A percentile compares a stretch with the other conserved stretches of the same genome.
phyloP scores from a whole-genome alignment of 345 rosid species.

The Gossypium sturtianum region DNA sequence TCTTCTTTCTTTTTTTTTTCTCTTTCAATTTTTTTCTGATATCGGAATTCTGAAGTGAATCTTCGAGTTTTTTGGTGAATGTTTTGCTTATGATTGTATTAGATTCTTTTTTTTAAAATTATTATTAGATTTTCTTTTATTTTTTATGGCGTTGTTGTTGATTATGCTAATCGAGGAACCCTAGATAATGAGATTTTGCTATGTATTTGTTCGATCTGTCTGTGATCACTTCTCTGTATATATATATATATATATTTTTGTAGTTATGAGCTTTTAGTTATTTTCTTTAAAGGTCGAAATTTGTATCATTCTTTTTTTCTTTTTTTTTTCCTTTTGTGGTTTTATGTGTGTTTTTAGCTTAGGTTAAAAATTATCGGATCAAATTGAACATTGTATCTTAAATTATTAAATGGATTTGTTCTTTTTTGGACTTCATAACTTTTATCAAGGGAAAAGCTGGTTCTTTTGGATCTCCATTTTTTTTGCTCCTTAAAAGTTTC shows the following conservation, averaged over 20 bases:
- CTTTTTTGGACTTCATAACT: constrained; percentile 12
- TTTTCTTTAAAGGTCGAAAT: not conserved
- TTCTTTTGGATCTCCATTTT: not conserved
- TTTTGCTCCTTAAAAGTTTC: not conserved
- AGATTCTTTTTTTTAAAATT: not conserved
- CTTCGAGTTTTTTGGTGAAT: not conserved
- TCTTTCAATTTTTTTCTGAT: not conserved
- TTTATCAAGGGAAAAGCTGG: not conserved
- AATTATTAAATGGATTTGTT: not conserved
- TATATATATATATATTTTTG: too few relatives aligned
- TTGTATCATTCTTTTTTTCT: not conserved
- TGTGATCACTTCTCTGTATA: constrained; percentile 2
- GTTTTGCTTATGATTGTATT: too few relatives aligned
- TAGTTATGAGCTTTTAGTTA: not conserved
- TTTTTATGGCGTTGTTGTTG: not conserved
- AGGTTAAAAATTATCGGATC: not conserved
- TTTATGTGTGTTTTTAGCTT: constrained; percentile 14
- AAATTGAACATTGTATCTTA: not conserved
- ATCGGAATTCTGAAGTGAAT: not conserved
- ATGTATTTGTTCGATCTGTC: constrained; percentile 13
- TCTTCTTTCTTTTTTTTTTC: not conserved
- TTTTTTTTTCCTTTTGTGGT: not conserved
- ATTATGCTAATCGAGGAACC: not conserved
- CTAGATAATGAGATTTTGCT: not conserved
- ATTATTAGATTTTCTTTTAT: not conserved